Evolutionary conservation across 768 basidiomycete species (phyloP), one percentile per base, ranked within the genome.

Genomic region (Russula sp.): DNA sequence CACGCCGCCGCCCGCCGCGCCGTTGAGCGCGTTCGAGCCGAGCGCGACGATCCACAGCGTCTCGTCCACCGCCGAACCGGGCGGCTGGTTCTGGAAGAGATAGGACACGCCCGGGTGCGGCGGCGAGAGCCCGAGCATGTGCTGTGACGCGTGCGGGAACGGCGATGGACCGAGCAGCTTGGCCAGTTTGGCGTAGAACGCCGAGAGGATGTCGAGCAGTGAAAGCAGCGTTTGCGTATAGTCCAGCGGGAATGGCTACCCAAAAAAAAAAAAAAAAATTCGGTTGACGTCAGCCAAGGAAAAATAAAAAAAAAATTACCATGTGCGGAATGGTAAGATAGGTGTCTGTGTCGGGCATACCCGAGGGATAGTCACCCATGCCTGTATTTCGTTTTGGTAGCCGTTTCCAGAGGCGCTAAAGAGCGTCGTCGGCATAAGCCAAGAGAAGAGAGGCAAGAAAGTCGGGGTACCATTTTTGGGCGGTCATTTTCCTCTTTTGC

Each of bases 151-250:
- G 65, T 83, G 80, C 7, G 86, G 78, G 69, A 91, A 86, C 0
- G 87, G 85, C 0, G 90, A 90, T 5, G 91, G 87, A 0, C 91
- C 91, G 25, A 96, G 84, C 55, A 92, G 82, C 69, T 85, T 85
- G 9, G 82, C 82, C 43, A 96, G 87, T 73, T 91, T 93, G 73
- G 89, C 85, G 76, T 95, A 96, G 35, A 91, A 84, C 69, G 93
- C 91, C 18, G 90, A 89, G 43, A 95, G 81, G 51, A 95, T 88
- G 70, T 95, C 93, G 56, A 93, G 84, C 32, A 93, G 83, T 38
- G 93, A 91, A 56, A 93, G 82, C 39, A 94, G 82, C 10, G 89
- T 90, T 74, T 95, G 88, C 66, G 90, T 87, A 70, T 96, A 95
- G 73, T 95, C 93, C 58, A 95, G 72, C 3, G 86, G 77, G 73